Evolutionary conservation across 179 eudicot genomes (phyloP).

Genomic region (Actinidia chinensis): DNA sequence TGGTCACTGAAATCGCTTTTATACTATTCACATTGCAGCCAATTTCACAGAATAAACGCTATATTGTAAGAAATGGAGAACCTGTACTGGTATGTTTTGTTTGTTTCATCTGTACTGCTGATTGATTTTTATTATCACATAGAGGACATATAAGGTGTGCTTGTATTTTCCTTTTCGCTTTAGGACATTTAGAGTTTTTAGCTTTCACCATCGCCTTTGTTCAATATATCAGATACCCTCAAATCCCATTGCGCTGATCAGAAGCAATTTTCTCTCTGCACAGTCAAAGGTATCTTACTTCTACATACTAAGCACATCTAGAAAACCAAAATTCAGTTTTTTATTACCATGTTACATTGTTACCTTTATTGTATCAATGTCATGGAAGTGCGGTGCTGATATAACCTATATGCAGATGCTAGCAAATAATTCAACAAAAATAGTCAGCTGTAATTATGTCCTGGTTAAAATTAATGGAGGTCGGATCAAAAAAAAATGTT

Average conservation of each 20-base stretch:
- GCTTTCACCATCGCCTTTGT: neutral
- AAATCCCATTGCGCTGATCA: slow-evolving; percentile 61
- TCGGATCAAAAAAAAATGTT: no score
- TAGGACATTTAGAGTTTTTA: neutral
- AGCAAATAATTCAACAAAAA: no score
- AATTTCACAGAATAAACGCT: slow-evolving; percentile 78
- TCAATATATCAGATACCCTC: slow-evolving; percentile 63
- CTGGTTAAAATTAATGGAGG: neutral
- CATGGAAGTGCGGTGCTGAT: neutral
- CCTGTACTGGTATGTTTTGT: slow-evolving; percentile 59
- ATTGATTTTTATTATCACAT: neutral
- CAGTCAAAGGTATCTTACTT: slow-evolving; percentile 64
- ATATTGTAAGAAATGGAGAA: slow-evolving; percentile 75
- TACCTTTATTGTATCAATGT: neutral
- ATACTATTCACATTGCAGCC: slow-evolving; percentile 54
- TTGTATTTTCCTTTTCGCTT: neutral
- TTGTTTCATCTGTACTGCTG: slow-evolving; percentile 9
- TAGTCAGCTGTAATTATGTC: neutral
- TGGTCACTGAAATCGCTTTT: slow-evolving; percentile 6
- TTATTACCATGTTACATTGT: neutral
- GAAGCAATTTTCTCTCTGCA: slow-evolving; percentile 74
- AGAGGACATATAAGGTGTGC: neutral
- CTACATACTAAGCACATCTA: neutral
- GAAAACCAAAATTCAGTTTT: neutral
- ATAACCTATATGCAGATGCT: neutral